Evolutionary conservation across 164 flowering plant species (phyloP).

Genomic region (Cinnamomum chago): DNA sequence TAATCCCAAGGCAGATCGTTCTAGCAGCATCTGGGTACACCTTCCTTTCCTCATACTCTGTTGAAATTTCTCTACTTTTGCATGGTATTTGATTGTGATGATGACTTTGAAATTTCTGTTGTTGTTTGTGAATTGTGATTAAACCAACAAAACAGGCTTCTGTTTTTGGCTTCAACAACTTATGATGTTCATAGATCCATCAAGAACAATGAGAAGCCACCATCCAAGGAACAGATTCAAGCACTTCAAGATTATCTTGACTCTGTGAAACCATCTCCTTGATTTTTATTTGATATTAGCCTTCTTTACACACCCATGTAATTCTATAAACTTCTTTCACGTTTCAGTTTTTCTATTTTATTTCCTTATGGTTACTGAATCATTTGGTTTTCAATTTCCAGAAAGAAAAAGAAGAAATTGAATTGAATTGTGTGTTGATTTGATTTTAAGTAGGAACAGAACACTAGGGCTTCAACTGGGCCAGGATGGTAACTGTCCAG

Average conservation of each 20-base stretch:
- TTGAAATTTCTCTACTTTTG: neutral
- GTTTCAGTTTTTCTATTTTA: too few relatives aligned
- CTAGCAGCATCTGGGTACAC: slow-evolving; percentile 30
- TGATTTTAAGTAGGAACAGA: too few relatives aligned
- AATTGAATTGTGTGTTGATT: too few relatives aligned
- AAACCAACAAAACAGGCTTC: slow-evolving; percentile 14
- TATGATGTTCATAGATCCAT: slow-evolving; percentile 37
- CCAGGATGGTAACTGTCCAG: too few relatives aligned
- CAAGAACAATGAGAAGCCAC: slow-evolving; percentile 32
- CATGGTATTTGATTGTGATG: too few relatives aligned
- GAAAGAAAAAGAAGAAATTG: too few relatives aligned
- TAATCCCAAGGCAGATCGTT: slow-evolving; percentile 31
- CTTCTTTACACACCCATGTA: too few relatives aligned
- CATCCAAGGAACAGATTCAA: slow-evolving; percentile 29
- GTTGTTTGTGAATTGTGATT: neutral
- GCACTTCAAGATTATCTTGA: slow-evolving; percentile 29
- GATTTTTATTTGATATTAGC: neutral
- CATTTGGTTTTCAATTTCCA: too few relatives aligned
- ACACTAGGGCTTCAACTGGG: too few relatives aligned
- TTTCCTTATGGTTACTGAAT: too few relatives aligned
- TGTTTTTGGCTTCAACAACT: slow-evolving; percentile 29
- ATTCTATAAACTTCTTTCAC: too few relatives aligned
- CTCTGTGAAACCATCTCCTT: slow-evolving; percentile 20
- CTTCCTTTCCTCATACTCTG: neutral
- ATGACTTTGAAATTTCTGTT: neutral